phyloP scores from a whole-genome alignment of 2,329 filamentous ascomycete species.

The Ceratocystis alfenasii region DNA sequence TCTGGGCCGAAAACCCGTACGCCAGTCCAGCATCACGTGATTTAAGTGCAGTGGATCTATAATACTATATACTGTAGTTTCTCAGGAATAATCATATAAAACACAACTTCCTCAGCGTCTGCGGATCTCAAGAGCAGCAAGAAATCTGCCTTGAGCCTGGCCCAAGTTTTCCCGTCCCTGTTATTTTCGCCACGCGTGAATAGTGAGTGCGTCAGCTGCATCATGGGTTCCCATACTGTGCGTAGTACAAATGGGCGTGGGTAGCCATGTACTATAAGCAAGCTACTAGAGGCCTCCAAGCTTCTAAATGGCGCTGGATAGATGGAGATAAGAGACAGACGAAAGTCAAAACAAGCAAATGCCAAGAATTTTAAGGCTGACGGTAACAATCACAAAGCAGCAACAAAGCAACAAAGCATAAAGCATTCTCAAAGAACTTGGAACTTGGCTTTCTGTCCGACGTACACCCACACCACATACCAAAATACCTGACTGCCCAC shows the following conservation, averaged over 20 bases:
- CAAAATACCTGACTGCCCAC: not conserved
- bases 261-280: not conserved
- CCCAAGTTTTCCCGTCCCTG: not conserved
- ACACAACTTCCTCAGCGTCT: not conserved
- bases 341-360: not conserved
- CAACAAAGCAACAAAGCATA: not conserved
- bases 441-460: not conserved
- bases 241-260: not conserved
- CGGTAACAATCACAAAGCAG: not conserved
- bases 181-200: not conserved
- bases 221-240: not conserved
- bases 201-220: not conserved
- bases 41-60: too few relatives aligned
- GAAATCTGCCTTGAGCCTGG: not conserved
- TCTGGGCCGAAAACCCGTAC: not conserved
- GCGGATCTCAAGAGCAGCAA: not conserved
- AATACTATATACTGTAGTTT: not conserved
- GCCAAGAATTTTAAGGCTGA: slow-evolving; percentile 10
- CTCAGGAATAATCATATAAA: not conserved
- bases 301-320: not conserved
- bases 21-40: not conserved
- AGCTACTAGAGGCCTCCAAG: not conserved
- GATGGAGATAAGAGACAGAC: not conserved
- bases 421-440: not conserved
- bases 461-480: too few relatives aligned